Conservation (phyloP, 495 filamentous ascomycete species). For the Penicillium waksmanii region DNA sequence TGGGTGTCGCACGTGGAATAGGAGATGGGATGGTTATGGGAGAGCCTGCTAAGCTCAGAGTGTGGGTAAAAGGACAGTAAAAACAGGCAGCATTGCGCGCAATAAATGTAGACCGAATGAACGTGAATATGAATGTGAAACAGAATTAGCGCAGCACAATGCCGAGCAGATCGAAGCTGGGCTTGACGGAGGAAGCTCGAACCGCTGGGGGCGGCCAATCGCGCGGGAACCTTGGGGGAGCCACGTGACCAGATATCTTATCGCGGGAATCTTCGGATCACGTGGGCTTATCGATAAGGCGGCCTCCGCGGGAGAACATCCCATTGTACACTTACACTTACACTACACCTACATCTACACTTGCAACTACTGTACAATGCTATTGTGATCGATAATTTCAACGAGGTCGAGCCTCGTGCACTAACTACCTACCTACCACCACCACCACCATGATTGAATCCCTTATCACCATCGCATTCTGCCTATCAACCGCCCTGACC, state of each 20-base stretch:
- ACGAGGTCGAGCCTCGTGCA: neutral
- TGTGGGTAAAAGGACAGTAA: neutral
- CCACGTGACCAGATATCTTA: no score
- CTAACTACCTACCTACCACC: no score
- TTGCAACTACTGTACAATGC: neutral
- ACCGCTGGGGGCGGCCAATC: no score
- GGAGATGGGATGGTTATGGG: slow-evolving; percentile 7
- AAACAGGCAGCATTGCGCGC: neutral
- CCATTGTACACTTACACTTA: neutral
- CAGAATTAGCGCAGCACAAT: no score
- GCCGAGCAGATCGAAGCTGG: no score
- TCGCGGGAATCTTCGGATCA: neutral
- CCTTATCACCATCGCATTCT: slow-evolving; percentile 48
- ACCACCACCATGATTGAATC: slow-evolving; percentile 43
- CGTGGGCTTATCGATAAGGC: slow-evolving; percentile 2
- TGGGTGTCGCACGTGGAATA: slow-evolving; percentile 13
- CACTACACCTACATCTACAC: no score
- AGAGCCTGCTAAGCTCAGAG: slow-evolving; percentile 3
- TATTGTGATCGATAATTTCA: no score
- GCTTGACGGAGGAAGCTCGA: no score
- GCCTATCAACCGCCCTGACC: slow-evolving; percentile 53
- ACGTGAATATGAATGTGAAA: no score
- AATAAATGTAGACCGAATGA: neutral
- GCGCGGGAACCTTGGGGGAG: no score
- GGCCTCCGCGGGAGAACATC: no score